Evolutionary conservation across 73 alveolate genomes (phyloP).

Genomic region (Tetrahymena thermophila): DNA sequence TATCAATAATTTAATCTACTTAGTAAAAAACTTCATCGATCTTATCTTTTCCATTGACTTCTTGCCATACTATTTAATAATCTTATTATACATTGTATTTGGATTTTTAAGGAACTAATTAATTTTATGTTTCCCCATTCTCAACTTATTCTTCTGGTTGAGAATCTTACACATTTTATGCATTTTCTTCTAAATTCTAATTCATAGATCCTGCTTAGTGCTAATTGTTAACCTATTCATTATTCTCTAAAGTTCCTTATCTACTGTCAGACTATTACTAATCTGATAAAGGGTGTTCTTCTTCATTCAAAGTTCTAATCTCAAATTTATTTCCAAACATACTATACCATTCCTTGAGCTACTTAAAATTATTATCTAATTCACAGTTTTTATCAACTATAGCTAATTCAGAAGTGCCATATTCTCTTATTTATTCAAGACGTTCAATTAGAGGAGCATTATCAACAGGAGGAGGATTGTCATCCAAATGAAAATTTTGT

Average conservation of each 20-base stretch:
- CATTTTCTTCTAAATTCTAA: slow-evolving; percentile 44
- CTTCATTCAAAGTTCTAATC: slow-evolving; percentile 8
- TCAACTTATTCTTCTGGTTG: background rate
- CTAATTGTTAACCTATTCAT: slow-evolving; percentile 4
- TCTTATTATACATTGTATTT: slow-evolving; percentile 1
- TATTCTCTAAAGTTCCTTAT: slow-evolving; percentile 42
- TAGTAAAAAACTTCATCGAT: slow-evolving; percentile 44
- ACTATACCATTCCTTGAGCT: slow-evolving; percentile 75
- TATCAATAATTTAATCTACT: slow-evolving; percentile 28
- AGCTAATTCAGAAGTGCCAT: slow-evolving; percentile 67
- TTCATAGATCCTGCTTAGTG: slow-evolving; percentile 42
- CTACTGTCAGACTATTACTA: slow-evolving; percentile 38
- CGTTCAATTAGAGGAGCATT: slow-evolving; percentile 90
- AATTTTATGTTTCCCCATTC: background rate
- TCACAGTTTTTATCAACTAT: slow-evolving; percentile 80
- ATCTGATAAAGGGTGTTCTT: slow-evolving; percentile 50
- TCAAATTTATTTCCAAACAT: slow-evolving; percentile 76
- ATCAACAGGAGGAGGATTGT: slow-evolving; percentile 86
- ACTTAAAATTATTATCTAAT: slow-evolving; percentile 73
- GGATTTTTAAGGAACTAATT: background rate
- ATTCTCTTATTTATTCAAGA: slow-evolving; percentile 71
- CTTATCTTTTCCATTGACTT: slow-evolving; percentile 34
- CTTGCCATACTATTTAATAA: slow-evolving; percentile 12
- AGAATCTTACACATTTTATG: slow-evolving; percentile 20
- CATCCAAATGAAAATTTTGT: slow-evolving; percentile 82